phyloP scores from a whole-genome alignment of 768 basidiomycete genomes.

The Boletus pseudo-olivaceus region DNA sequence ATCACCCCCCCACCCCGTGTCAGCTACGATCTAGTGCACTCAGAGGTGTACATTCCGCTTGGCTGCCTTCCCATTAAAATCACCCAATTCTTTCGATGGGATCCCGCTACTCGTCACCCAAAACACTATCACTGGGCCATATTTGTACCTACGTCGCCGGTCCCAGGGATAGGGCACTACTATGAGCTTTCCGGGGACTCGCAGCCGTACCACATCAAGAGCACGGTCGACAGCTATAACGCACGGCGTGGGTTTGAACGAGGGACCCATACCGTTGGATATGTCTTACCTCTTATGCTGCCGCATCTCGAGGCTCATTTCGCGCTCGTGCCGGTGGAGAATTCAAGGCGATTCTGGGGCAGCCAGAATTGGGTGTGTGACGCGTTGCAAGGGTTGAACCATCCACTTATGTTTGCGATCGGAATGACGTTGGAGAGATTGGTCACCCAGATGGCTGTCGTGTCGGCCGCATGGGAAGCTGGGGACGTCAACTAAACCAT shows the following conservation, averaged over 20 bases:
- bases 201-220: not conserved
- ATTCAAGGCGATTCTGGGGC: not conserved
- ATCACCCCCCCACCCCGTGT: not conserved
- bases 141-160: conserved; percentile 9
- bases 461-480: conserved; percentile 1
- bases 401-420: not conserved
- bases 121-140: conserved; percentile 6
- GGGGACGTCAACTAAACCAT: not conserved
- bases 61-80: conserved; percentile 7
- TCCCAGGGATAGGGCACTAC: conserved; percentile 1
- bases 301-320: conserved; percentile 6
- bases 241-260: not conserved
- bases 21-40: not conserved
- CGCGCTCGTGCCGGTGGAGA: not conserved
- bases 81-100: not conserved
- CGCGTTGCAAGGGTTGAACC: conserved; percentile 4
- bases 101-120: not conserved
- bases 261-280: conserved; percentile 12
- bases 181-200: conserved; percentile 4
- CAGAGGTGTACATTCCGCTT: not conserved
- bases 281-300: conserved; percentile 1
- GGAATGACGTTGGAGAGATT: not conserved
- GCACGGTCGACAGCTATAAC: not conserved
- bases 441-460: conserved; percentile 8
- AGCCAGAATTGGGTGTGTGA: conserved; percentile 4